Conservation (phyloP, 495 filamentous ascomycete species). For the Aspergillus campestris region DNA sequence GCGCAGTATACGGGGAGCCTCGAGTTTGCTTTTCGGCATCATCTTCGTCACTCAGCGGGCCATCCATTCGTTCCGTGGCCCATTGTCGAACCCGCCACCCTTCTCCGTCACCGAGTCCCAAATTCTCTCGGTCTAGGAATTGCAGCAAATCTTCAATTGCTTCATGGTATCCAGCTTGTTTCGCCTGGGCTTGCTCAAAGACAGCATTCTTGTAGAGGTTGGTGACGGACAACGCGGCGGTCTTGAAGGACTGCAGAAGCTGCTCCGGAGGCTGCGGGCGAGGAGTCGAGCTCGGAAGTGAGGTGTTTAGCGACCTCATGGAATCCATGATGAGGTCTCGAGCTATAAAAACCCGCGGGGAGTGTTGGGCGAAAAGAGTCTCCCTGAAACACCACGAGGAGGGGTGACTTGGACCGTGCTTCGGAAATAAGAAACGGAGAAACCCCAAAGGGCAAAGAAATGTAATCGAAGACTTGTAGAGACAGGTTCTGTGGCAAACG, state of each 20-base stretch:
- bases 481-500: neutral
- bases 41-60: slow-evolving; percentile 69
- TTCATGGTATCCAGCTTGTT: slow-evolving; percentile 80
- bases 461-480: neutral
- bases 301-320: slow-evolving; percentile 65
- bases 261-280: slow-evolving; percentile 61
- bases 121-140: slow-evolving; percentile 73
- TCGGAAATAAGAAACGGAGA: slow-evolving; percentile 1
- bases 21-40: slow-evolving; percentile 45
- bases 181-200: slow-evolving; percentile 62
- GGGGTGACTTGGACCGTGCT: slow-evolving; percentile 15
- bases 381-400: slow-evolving; percentile 5
- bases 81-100: slow-evolving; percentile 75
- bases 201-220: slow-evolving; percentile 90
- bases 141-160: slow-evolving; percentile 80
- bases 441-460: neutral
- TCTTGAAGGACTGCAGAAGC: slow-evolving; percentile 81
- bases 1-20: slow-evolving; percentile 52
- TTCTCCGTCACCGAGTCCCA: slow-evolving; percentile 71
- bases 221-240: slow-evolving; percentile 88
- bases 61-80: slow-evolving; percentile 71
- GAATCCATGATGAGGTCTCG: slow-evolving; percentile 51
- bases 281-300: slow-evolving; percentile 47
- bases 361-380: neutral
- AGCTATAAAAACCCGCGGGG: neutral